Percentiles rank a stretch among this genome's conserved stretches.
Conservation (phyloP, 2,329 filamentous ascomycete genomes). For the Colletotrichum liaoningense region DNA sequence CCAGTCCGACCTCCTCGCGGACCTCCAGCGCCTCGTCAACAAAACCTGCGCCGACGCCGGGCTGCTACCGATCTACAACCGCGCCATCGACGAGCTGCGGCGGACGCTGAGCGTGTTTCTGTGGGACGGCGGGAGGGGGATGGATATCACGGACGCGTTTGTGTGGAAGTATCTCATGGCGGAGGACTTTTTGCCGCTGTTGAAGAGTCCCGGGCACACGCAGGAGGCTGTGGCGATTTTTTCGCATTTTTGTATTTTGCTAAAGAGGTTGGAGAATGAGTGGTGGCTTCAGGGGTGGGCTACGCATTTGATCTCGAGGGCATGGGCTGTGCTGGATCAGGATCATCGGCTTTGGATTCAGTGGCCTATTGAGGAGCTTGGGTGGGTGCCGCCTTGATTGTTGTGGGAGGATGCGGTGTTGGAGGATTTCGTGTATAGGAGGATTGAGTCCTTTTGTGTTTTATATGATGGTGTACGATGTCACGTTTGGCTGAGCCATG, state of each 20-base stretch:
- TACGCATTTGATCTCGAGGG: slow-evolving; percentile 45
- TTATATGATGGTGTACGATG: background rate
- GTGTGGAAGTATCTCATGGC: slow-evolving; percentile 52
- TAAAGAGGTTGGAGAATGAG: slow-evolving; percentile 45
- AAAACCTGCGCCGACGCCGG: slow-evolving; percentile 36
- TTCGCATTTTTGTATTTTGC: slow-evolving; percentile 47
- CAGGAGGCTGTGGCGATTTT: slow-evolving; percentile 49
- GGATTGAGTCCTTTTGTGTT: background rate
- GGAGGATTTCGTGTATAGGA: background rate
- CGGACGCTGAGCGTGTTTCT: slow-evolving; percentile 35
- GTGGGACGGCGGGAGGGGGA: slow-evolving; percentile 33
- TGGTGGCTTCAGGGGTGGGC: slow-evolving; percentile 53
- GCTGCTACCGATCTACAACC: slow-evolving; percentile 37
- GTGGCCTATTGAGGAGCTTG: slow-evolving; percentile 41
- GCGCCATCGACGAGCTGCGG: slow-evolving; percentile 38
- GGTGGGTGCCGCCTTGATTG: slow-evolving; percentile 37
- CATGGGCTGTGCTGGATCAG: slow-evolving; percentile 48
- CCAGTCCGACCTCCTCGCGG: slow-evolving; percentile 35
- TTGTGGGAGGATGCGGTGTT: background rate
- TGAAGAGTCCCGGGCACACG: slow-evolving; percentile 41
- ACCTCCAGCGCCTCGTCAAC: slow-evolving; percentile 38
- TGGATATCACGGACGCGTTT: slow-evolving; percentile 52
- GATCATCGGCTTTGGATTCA: slow-evolving; percentile 50
- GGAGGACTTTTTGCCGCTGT: slow-evolving; percentile 49
- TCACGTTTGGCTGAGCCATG: background rate